phyloP scores from a whole-genome alignment of 2,329 filamentous ascomycete genomes.

The Ambrosiella xylebori region DNA sequence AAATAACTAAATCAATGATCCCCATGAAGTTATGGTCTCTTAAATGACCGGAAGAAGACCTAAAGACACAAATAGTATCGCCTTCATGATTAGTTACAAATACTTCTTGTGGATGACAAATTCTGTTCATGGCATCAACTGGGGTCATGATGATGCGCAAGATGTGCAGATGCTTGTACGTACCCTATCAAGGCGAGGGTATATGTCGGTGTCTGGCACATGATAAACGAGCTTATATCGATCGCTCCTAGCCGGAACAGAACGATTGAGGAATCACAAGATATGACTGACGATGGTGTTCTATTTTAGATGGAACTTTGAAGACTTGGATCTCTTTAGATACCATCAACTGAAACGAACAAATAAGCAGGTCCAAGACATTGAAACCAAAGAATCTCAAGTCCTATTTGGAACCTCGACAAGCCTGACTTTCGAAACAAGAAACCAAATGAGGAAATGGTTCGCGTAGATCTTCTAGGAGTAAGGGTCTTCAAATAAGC shows the following conservation, averaged over 20 bases:
- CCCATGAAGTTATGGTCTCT: neutral
- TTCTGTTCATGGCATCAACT: neutral
- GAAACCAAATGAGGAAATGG: neutral
- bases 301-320: neutral
- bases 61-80: neutral
- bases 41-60: slow-evolving; percentile 3
- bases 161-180: neutral
- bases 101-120: neutral
- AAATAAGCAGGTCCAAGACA: neutral
- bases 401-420: neutral
- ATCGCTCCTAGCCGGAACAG: neutral
- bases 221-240: neutral
- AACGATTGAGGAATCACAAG: neutral
- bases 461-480: neutral
- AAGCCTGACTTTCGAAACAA: neutral
- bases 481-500: neutral
- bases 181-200: slow-evolving; percentile 5
- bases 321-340: neutral
- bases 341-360: neutral
- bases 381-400: neutral
- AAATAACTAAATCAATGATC: neutral
- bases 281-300: neutral
- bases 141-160: neutral
- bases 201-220: neutral
- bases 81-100: neutral